Conservation (phyloP, 225 moss, liverwort and hornwort species). For the Marchantia paleacea region DNA sequence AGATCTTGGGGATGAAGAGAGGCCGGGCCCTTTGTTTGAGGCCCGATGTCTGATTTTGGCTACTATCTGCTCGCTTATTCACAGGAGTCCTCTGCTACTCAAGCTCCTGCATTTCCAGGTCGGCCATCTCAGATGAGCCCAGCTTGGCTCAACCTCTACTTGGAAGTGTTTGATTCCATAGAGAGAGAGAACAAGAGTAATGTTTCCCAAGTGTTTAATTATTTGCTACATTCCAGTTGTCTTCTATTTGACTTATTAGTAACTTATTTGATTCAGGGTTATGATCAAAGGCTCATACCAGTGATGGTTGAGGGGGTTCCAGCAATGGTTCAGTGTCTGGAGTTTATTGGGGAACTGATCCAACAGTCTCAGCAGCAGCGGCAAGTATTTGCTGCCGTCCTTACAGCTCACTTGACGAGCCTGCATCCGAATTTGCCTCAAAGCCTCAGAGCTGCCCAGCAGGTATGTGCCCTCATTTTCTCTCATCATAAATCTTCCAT, state of each 20-base stretch:
- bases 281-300: constrained; percentile 77
- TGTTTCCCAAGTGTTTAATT: too few species aligned
- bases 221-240: too few species aligned
- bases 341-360: constrained; percentile 80
- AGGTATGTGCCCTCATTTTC: constrained; percentile 39
- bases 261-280: constrained; percentile 52
- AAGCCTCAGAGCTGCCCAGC: constrained; percentile 78
- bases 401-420: constrained; percentile 72
- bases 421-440: constrained; percentile 73
- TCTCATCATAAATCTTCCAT: not conserved
- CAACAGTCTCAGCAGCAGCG: constrained; percentile 82
- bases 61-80: constrained; percentile 71
- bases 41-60: constrained; percentile 70
- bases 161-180: too few species aligned
- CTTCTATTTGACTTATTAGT: too few species aligned
- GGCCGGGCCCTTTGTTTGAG: constrained; percentile 79
- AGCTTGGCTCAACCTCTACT: not conserved
- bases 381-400: constrained; percentile 75
- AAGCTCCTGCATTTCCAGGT: constrained; percentile 98
- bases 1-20: constrained; percentile 62
- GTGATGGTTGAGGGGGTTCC: constrained; percentile 97
- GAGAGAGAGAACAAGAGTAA: too few species aligned
- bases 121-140: not conserved
- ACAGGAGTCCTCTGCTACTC: constrained; percentile 70
- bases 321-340: constrained; percentile 86